A percentile compares a stretch with the other conserved stretches of the same genome.
Evolutionary conservation across 768 basidiomycete species (phyloP).

Genomic region (Termitomyces sp.): DNA sequence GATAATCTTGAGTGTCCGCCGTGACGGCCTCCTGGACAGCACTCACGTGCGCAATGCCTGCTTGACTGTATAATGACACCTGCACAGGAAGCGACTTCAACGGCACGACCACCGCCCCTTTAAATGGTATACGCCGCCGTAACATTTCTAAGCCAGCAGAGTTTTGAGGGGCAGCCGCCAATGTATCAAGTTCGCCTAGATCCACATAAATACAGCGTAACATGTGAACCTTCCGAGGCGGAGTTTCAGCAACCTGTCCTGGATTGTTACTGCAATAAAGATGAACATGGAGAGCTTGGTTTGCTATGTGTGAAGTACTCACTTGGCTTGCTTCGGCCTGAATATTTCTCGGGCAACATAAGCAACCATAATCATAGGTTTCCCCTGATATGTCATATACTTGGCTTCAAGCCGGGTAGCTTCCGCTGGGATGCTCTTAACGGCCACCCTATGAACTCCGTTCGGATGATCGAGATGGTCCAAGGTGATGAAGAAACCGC

Average conservation of each 20-base stretch:
- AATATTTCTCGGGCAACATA: constrained; percentile 18
- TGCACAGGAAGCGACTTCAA: not conserved
- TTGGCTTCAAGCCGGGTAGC: constrained; percentile 57
- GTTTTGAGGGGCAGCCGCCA: constrained; percentile 18
- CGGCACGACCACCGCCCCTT: not conserved
- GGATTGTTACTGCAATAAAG: not conserved
- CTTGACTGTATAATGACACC: constrained; percentile 1
- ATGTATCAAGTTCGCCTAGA: constrained; percentile 36
- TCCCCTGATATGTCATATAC: constrained; percentile 43
- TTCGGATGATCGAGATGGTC: constrained; percentile 52
- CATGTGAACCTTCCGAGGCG: constrained; percentile 40
- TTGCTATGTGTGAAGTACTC: constrained; percentile 3
- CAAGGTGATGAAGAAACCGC: constrained; percentile 46
- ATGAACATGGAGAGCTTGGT: not conserved
- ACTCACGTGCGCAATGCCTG: not conserved
- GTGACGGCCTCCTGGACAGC: not conserved
- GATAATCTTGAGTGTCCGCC: not conserved
- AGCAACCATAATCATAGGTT: constrained; percentile 50
- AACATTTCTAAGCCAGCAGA: not conserved
- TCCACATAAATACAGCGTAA: constrained; percentile 36
- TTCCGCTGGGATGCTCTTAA: constrained; percentile 33
- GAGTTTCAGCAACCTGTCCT: constrained; percentile 19
- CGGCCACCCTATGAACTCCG: too few relatives aligned
- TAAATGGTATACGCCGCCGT: not conserved
- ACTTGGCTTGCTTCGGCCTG: constrained; percentile 11